Evolutionary conservation across 2,329 filamentous ascomycete genomes (phyloP).

Genomic region (Canariomyces notabilis): DNA sequence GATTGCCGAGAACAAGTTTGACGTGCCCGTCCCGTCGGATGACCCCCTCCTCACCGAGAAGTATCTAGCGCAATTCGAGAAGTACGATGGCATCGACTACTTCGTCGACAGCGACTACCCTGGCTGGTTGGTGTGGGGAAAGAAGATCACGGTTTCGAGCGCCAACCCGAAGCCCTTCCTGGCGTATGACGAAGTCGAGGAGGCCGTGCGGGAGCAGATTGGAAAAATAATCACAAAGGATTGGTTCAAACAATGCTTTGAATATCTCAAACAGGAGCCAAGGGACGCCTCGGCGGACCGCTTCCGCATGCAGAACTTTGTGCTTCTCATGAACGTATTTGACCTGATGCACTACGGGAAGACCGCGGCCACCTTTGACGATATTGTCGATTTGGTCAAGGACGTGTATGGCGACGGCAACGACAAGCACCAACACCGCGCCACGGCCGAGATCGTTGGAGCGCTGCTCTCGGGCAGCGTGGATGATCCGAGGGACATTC

Average conservation of each 20-base stretch:
- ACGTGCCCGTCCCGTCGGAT: constrained; percentile 66
- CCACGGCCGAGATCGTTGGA: constrained; percentile 88
- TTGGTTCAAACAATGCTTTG: constrained; percentile 86
- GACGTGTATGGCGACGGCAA: constrained; percentile 85
- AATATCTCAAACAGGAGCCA: constrained; percentile 93
- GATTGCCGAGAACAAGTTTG: constrained; percentile 68
- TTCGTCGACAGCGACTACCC: constrained; percentile 89
- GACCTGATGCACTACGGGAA: constrained; percentile 80
- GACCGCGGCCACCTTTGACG: constrained; percentile 74
- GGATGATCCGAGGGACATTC: constrained; percentile 69
- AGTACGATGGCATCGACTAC: constrained; percentile 69
- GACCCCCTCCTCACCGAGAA: constrained; percentile 73
- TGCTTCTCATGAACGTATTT: constrained; percentile 83
- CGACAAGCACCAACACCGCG: constrained; percentile 96
- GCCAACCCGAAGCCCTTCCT: constrained; percentile 64
- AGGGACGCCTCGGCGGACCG: constrained; percentile 75
- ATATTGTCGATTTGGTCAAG: constrained; percentile 75
- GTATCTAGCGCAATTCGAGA: constrained; percentile 72
- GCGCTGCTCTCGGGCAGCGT: constrained; percentile 76
- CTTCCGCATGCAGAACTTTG: constrained; percentile 83
- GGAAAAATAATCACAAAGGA: constrained; percentile 72
- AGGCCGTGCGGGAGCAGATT: constrained; percentile 68
- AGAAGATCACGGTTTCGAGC: constrained; percentile 74
- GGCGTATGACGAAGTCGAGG: constrained; percentile 76
- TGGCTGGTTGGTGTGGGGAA: constrained; percentile 94